phyloP scores from a whole-genome alignment of 2,329 filamentous ascomycete genomes.

The Nemania sp. region DNA sequence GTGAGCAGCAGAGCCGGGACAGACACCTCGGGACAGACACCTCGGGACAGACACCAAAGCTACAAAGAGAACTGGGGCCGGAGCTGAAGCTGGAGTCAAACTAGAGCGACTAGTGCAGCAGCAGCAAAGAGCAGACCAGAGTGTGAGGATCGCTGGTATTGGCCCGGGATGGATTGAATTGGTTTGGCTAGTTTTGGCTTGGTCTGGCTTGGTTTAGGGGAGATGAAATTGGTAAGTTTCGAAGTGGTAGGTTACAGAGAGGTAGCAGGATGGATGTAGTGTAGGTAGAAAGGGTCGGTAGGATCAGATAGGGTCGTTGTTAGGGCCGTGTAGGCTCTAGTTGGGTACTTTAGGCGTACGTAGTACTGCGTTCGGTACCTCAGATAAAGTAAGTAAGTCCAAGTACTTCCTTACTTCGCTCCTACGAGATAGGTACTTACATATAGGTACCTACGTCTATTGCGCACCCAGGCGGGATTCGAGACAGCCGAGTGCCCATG shows the following conservation, averaged over 20 bases:
- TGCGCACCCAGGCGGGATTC: too few species aligned
- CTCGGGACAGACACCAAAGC: background rate
- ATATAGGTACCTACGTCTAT: too few species aligned
- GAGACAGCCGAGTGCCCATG: too few species aligned
- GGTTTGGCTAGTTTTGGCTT: conserved; percentile 2
- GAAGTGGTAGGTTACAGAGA: background rate
- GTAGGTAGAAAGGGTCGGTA: too few species aligned
- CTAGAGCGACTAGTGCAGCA: background rate
- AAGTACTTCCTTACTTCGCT: too few species aligned
- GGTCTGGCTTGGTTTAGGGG: conserved; percentile 11
- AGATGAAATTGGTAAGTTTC: conserved; percentile 13
- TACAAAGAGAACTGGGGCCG: conserved; percentile 9
- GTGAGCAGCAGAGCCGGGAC: background rate
- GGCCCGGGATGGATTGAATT: conserved; percentile 3
- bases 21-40: background rate
- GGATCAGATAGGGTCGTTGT: too few species aligned
- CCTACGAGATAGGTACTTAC: too few species aligned
- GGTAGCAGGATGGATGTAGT: too few species aligned
- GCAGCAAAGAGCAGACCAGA: conserved; percentile 8
- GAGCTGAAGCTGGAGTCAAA: conserved; percentile 7
- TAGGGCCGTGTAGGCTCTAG: too few species aligned
- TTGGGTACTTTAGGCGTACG: conserved; percentile 17
- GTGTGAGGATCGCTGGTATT: background rate
- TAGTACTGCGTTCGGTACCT: conserved; percentile 7
- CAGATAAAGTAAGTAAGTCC: background rate